Conservation (phyloP, 2,329 filamentous ascomycete species). For the Fusarium cyanostomum region DNA sequence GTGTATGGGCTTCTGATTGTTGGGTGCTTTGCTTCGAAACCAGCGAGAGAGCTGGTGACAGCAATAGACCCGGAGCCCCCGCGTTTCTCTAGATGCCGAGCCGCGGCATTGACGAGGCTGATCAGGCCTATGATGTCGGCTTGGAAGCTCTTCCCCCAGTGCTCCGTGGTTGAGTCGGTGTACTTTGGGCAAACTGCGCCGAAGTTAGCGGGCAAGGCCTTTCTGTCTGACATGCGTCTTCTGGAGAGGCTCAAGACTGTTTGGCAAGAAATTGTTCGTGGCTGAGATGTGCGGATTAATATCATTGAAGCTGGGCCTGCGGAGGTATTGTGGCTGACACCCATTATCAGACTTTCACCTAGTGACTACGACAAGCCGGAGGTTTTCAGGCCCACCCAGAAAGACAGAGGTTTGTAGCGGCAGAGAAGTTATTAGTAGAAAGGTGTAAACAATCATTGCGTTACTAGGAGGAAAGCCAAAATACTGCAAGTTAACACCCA, state of each 20-base stretch:
- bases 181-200: slow-evolving; percentile 24
- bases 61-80: slow-evolving; percentile 37
- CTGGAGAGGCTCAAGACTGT: neutral
- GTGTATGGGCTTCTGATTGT: slow-evolving; percentile 29
- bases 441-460: too few relatives aligned
- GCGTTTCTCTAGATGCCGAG: slow-evolving; percentile 29
- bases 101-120: slow-evolving; percentile 29
- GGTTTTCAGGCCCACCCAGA: too few relatives aligned
- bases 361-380: too few relatives aligned
- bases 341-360: too few relatives aligned
- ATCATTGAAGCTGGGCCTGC: too few relatives aligned
- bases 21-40: slow-evolving; percentile 28
- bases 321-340: too few relatives aligned
- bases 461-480: too few relatives aligned
- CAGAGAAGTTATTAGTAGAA: too few relatives aligned
- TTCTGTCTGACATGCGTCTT: neutral
- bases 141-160: slow-evolving; percentile 40
- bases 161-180: slow-evolving; percentile 12
- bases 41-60: slow-evolving; percentile 40
- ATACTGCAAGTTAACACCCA: too few relatives aligned
- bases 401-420: too few relatives aligned
- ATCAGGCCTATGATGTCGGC: slow-evolving; percentile 39
- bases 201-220: neutral
- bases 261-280: slow-evolving; percentile 8
- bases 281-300: neutral